Evolutionary conservation across 2,329 filamentous ascomycete species (phyloP), one percentile per base, ranked within the genome.

Genomic region (Pseudogymnoascus pannorum): DNA sequence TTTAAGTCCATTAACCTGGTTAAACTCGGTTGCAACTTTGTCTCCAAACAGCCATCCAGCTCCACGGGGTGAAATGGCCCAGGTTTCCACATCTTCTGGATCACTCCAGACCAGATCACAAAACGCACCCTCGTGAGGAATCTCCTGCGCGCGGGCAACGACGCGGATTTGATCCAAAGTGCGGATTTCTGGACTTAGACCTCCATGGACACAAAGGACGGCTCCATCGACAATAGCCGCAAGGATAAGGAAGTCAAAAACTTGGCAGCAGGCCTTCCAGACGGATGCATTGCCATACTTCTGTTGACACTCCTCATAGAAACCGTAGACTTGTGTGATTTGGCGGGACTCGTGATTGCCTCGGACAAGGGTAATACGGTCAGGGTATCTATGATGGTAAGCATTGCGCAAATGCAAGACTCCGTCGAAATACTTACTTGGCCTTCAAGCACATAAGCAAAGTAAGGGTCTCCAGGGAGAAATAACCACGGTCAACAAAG

Each of bases 201-300:
- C 87, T 64, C 87, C 87, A 69, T 90, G 87, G 24, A 90, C 83
- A 72, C 87, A 90, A 65, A 90, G 80, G 60, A 90, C 86, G 71
- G 87, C 86, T 69, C 87, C 87, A 69, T 90, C 87, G 66, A 90
- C 87, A 68, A 89, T 83, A 59, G 87, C 87, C 61, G 87, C 87
- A 62, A 90, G 79, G 16, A 87, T 87, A 66, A 91, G 83, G 72
- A 89, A 91, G 73, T 91, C 87, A 70, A 91, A 91, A 44, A 91
- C 85, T 73, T 90, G 87, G 68, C 87, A 90, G 73, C 88, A 90
- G 59, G 86, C 87, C 74, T 90, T 90, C 87, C 87, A 91, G 60
- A 91, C 87, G 31, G 86, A 88, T 5, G 87, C 87, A 72, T 89
- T 90, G 63, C 87, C 87, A 69, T 91, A 91, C 72, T 91, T 91